Conservation (phyloP, 768 basidiomycete genomes). For the Gloeostereum incarnatum region DNA sequence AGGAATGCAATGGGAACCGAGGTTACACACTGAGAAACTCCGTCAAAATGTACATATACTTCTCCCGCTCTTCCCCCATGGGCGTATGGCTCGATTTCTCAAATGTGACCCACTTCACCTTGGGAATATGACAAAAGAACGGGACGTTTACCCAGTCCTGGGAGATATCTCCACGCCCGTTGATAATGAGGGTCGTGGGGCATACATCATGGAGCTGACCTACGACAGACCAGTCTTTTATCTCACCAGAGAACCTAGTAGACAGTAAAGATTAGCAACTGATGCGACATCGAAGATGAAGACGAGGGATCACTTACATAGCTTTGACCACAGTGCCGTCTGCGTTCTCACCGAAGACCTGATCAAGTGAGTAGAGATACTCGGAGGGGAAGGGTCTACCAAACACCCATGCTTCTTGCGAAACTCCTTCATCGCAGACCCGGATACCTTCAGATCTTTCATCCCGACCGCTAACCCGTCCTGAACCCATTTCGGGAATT, state of each 20-base stretch:
- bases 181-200: background rate
- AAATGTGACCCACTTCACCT: slow-evolving; percentile 26
- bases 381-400: background rate
- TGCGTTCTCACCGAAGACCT: slow-evolving; percentile 23
- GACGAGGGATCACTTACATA: slow-evolving; percentile 7
- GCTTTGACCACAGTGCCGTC: slow-evolving; percentile 30
- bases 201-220: background rate
- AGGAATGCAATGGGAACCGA: too few species aligned
- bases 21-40: too few species aligned
- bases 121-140: slow-evolving; percentile 19
- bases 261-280: background rate
- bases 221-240: background rate
- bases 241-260: background rate
- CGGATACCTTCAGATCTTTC: slow-evolving; percentile 24
- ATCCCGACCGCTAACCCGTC: too few species aligned
- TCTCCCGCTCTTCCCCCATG: slow-evolving; percentile 22
- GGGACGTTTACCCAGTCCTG: slow-evolving; percentile 20
- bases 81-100: slow-evolving; percentile 21
- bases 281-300: background rate
- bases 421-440: slow-evolving; percentile 12
- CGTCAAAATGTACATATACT: background rate
- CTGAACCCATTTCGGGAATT: slow-evolving; percentile 22
- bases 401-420: background rate
- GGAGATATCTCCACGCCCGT: slow-evolving; percentile 21
- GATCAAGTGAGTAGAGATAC: slow-evolving; percentile 21